Base-by-base conservation (phyloP, 1,284 basidiomycete species). In the Irpex rosettiformis region DNA sequence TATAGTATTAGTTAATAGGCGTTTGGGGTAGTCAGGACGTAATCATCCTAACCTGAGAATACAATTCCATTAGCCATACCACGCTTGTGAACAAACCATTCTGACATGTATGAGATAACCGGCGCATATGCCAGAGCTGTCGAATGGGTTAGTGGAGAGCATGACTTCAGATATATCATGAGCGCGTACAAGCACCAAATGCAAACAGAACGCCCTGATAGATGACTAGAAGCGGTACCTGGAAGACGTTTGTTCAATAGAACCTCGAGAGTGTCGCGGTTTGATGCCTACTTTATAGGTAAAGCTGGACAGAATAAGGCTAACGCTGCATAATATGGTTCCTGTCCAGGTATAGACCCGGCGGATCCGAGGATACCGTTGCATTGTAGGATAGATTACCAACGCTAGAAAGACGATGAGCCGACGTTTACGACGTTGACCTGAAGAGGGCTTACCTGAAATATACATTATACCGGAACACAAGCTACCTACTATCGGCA, bases 241-340 rank as follows among this genome's bases (percentile, higher is more conserved):
- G 22, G 25, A 37, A 61, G 30, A 58, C 68, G 71, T 56, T 66
- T 64, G 33, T 37, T 52, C 24, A 52, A 28, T 21, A 8, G 61
- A 70, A 37, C 33, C 16, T 16, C 16, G 16, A 37, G 11, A 37
- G n/a, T n/a, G 16, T 11, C 33, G 11, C 33, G 33, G 16, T 11
- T 11, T 37, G 16, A 37, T 37, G 33, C 33, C 16, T 37, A 37
- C 33, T 16, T 37, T 37, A 16, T 37, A 16, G 11, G 69, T 68
- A 58, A 67, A 73, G 45, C 72, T 75, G 3, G 75, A 73, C 7
- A 61, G 68, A 54, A 75, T 68, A n/a, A 74, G 62, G 30, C 72
- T 70, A 5, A 52, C 57, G 21, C 58, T 70, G 57, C 67, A 70
- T 10, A 75, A 40, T 1, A 65, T 24, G 8, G 63, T 61, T 1